phyloP scores from a whole-genome alignment of 2,329 filamentous ascomycete genomes.

The Fusarium sp. region DNA sequence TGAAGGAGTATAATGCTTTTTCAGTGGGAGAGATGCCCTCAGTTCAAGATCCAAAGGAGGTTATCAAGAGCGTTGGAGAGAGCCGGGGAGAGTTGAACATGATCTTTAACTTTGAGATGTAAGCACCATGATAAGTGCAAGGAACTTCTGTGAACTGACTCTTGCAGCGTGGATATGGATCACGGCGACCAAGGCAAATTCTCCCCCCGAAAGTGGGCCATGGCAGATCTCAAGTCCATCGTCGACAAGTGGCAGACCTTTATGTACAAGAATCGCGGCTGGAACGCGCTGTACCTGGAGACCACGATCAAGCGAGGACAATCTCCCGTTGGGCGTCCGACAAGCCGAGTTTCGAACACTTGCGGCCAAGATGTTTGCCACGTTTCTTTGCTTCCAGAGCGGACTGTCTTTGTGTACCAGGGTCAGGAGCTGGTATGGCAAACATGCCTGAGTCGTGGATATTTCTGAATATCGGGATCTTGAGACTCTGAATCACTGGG shows the following conservation, averaged over 20 bases:
- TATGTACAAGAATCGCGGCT: conserved; percentile 59
- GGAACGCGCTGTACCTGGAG: conserved; percentile 72
- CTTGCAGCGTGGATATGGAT: conserved; percentile 63
- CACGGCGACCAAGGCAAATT: conserved; percentile 55
- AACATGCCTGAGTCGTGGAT: conserved; percentile 62
- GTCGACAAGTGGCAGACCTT: conserved; percentile 58
- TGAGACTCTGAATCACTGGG: conserved; percentile 33
- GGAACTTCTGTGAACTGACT: not conserved
- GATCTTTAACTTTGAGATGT: conserved; percentile 71
- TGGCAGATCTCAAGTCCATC: conserved; percentile 31
- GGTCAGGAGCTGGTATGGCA: conserved; percentile 70
- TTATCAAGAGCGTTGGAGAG: conserved; percentile 66
- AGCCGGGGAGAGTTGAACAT: conserved; percentile 66
- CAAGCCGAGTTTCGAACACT: conserved; percentile 36
- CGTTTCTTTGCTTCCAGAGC: conserved; percentile 50
- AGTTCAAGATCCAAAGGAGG: conserved; percentile 64
- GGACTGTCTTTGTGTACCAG: conserved; percentile 70
- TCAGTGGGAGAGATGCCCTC: conserved; percentile 75
- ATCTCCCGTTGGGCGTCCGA: conserved; percentile 60
- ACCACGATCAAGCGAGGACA: conserved; percentile 71
- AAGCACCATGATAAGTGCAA: not conserved
- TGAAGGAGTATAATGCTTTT: conserved; percentile 66
- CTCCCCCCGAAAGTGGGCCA: conserved; percentile 23
- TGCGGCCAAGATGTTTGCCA: conserved; percentile 65
- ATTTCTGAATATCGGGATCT: conserved; percentile 57